phyloP scores from a whole-genome alignment of 352 stramenopile genomes.

The Globisporangium perplexum region DNA sequence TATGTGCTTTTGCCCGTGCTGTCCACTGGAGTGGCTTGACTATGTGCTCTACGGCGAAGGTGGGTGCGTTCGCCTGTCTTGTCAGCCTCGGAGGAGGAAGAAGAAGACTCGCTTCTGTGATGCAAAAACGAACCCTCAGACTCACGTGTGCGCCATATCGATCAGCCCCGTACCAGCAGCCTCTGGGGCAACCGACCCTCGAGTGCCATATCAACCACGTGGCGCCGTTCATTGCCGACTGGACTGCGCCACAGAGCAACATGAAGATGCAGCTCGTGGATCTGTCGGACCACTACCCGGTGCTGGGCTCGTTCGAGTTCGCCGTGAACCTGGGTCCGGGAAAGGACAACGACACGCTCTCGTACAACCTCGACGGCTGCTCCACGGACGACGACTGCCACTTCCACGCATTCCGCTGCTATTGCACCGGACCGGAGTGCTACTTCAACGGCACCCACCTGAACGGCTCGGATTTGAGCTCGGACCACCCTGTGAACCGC shows the following conservation, averaged over 20 bases:
- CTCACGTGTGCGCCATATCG: background rate
- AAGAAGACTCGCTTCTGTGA: background rate
- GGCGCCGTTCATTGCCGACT: conserved; percentile 49
- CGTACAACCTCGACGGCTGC: conserved; percentile 71
- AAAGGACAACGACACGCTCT: conserved; percentile 43
- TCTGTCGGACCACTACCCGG: conserved; percentile 76
- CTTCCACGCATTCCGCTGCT: conserved; percentile 66
- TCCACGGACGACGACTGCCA: conserved; percentile 65
- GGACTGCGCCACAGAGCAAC: conserved; percentile 48
- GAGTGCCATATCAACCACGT: conserved; percentile 55
- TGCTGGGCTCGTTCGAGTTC: conserved; percentile 67
- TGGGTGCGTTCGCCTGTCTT: conserved; percentile 4
- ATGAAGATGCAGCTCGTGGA: conserved; percentile 58
- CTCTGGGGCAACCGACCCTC: conserved; percentile 38
- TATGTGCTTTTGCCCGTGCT: conserved; percentile 80
- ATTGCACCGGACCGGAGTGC: conserved; percentile 59
- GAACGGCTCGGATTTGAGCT: conserved; percentile 44
- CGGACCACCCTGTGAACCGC: conserved; percentile 61
- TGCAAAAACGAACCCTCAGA: background rate
- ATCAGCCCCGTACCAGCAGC: conserved; percentile 68
- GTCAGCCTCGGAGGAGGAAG: background rate
- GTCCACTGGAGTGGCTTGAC: conserved; percentile 77
- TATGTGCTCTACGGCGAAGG: conserved; percentile 75
- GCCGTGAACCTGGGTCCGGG: conserved; percentile 31
- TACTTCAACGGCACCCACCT: conserved; percentile 56